A percentile compares a stretch with the other conserved stretches of the same genome.
These are phyloP conservation scores for Vinca minor DNA, from an alignment of 257 asterid genomes.

Conservation along the genomic window DNA sequence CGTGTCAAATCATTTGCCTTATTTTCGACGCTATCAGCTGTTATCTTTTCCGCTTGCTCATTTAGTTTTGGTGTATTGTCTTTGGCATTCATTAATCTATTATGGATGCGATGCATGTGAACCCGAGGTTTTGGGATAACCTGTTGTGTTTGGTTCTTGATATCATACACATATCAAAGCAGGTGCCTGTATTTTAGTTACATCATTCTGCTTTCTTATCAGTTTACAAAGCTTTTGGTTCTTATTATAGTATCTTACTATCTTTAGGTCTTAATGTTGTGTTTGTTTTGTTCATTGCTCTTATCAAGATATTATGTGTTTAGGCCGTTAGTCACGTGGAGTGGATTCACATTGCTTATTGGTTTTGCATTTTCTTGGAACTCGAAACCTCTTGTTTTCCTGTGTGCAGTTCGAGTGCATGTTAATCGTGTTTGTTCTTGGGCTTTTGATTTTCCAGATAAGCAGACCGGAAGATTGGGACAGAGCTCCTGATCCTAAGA, in stretches of 20 bases:
- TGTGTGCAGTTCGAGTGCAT: neutral
- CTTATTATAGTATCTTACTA: neutral
- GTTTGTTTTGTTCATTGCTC: neutral
- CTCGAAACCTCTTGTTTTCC: neutral
- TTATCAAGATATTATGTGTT: neutral
- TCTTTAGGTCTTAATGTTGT: neutral
- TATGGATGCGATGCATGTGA: neutral
- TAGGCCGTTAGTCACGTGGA: neutral
- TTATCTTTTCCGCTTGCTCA: neutral
- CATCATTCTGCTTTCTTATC: neutral
- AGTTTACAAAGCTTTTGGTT: neutral
- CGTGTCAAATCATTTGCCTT: neutral
- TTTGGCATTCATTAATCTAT: neutral
- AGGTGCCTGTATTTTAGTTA: neutral
- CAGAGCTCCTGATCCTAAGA: constrained; percentile 57
- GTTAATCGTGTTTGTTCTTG: neutral
- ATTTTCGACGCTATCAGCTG: neutral
- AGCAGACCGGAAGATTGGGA: constrained; percentile 74
- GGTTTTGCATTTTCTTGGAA: neutral
- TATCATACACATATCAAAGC: neutral
- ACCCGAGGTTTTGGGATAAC: neutral
- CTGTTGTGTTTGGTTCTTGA: neutral
- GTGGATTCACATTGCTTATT: neutral
- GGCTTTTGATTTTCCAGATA: constrained; percentile 46
- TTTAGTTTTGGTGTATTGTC: neutral